phyloP scores from a whole-genome alignment of 495 filamentous ascomycete genomes.

The Neurospora sp. region DNA sequence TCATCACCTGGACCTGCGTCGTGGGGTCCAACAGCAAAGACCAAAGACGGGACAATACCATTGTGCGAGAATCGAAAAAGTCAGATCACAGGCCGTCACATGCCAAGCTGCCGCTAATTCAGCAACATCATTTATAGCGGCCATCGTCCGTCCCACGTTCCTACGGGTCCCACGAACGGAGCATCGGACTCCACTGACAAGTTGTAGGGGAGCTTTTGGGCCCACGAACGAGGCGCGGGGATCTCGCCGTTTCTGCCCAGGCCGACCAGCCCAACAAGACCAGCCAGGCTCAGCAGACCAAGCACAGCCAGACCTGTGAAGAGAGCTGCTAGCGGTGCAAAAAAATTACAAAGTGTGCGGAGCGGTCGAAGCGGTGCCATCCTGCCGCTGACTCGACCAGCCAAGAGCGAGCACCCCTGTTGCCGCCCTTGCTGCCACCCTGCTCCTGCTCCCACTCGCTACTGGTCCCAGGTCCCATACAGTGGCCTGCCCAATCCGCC shows the following conservation, averaged over 20 bases:
- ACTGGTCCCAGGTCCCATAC: neutral
- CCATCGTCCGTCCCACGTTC: neutral
- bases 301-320: neutral
- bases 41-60: neutral
- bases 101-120: slow-evolving; percentile 22
- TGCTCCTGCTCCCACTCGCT: neutral
- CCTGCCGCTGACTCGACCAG: slow-evolving; percentile 16
- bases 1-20: neutral
- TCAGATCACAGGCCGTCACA: slow-evolving; percentile 6
- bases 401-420: slow-evolving; percentile 11
- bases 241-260: neutral
- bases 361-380: neutral
- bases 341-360: neutral
- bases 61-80: neutral
- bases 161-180: neutral
- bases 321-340: neutral
- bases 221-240: neutral
- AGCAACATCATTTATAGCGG: neutral
- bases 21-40: neutral
- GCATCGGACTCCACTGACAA: neutral
- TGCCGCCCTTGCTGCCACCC: slow-evolving; percentile 15
- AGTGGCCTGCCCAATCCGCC: slow-evolving; percentile 3
- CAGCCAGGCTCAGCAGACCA: neutral
- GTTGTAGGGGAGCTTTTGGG: neutral
- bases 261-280: neutral